phyloP scores from a whole-genome alignment of 768 basidiomycete species.

The Nidularia sp. region DNA sequence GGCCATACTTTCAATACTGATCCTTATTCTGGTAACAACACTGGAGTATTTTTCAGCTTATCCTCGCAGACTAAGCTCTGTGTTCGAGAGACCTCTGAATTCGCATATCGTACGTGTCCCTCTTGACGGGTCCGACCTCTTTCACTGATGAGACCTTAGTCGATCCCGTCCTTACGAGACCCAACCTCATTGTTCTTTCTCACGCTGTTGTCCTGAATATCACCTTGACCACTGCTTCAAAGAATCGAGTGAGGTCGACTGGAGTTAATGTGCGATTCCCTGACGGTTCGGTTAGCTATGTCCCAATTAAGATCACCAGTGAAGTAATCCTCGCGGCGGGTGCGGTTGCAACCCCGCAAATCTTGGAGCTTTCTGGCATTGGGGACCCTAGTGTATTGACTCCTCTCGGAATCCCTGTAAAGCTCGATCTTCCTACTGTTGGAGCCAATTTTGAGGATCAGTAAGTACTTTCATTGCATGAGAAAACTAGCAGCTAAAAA shows the following conservation, averaged over 20 bases:
- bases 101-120: conserved; percentile 19
- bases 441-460: conserved; percentile 29
- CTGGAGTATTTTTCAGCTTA: conserved; percentile 20
- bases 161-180: conserved; percentile 16
- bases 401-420: conserved; percentile 6
- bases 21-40: conserved; percentile 21
- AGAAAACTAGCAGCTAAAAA: neutral
- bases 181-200: conserved; percentile 17
- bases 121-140: neutral
- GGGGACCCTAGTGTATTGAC: conserved; percentile 7
- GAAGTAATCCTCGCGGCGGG: conserved; percentile 26
- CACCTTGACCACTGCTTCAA: conserved; percentile 2
- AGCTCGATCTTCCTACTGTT: conserved; percentile 10
- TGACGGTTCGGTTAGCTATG: conserved; percentile 13
- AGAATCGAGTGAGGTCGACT: conserved; percentile 7
- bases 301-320: conserved; percentile 9
- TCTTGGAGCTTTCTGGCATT: conserved; percentile 13
- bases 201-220: conserved; percentile 18
- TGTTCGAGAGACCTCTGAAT: conserved; percentile 22
- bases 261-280: conserved; percentile 21
- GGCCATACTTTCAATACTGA: conserved; percentile 24
- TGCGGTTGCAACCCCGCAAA: conserved; percentile 14
- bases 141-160: conserved; percentile 8
- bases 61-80: conserved; percentile 16
- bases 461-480: conserved; percentile 6